Conservation (phyloP, 805 yeast genomes). For the Candida ponderosae region DNA sequence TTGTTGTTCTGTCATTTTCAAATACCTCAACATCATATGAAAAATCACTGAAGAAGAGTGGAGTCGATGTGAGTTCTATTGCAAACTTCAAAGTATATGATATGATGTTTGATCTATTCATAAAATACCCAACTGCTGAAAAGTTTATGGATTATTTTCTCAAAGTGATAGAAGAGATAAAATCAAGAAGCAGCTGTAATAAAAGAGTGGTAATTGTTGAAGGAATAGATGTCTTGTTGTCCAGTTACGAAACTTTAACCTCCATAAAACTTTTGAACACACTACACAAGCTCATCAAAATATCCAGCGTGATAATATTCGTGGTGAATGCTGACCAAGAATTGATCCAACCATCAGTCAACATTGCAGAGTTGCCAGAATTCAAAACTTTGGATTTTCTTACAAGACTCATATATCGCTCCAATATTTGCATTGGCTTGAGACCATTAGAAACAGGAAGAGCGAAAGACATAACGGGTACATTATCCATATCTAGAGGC, state of each 20-base stretch:
- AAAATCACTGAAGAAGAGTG: constrained; percentile 31
- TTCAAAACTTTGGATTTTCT: constrained; percentile 41
- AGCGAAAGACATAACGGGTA: constrained; percentile 78
- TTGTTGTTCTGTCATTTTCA: constrained; percentile 26
- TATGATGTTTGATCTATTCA: constrained; percentile 38
- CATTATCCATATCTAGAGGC: constrained; percentile 54
- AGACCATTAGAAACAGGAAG: constrained; percentile 72
- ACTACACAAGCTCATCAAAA: constrained; percentile 25
- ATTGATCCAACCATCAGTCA: constrained; percentile 21
- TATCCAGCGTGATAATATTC: constrained; percentile 24
- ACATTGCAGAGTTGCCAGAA: constrained; percentile 22
- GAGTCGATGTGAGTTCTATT: constrained; percentile 24
- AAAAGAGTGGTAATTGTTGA: constrained; percentile 33
- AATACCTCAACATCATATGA: constrained; percentile 23
- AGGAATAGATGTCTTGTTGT: constrained; percentile 37
- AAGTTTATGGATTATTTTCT: constrained; percentile 8
- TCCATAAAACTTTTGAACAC: constrained; percentile 27
- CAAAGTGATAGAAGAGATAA: constrained; percentile 3
- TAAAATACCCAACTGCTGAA: constrained; percentile 21
- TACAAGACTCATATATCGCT: constrained; percentile 38
- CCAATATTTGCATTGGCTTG: constrained; percentile 45
- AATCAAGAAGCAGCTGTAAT: background rate
- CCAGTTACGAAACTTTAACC: constrained; percentile 28
- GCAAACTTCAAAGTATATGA: constrained; percentile 33
- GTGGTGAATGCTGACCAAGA: constrained; percentile 34